Evolutionary conservation across 2,329 filamentous ascomycete genomes (phyloP).

Genomic region (Penicillium crustosum): DNA sequence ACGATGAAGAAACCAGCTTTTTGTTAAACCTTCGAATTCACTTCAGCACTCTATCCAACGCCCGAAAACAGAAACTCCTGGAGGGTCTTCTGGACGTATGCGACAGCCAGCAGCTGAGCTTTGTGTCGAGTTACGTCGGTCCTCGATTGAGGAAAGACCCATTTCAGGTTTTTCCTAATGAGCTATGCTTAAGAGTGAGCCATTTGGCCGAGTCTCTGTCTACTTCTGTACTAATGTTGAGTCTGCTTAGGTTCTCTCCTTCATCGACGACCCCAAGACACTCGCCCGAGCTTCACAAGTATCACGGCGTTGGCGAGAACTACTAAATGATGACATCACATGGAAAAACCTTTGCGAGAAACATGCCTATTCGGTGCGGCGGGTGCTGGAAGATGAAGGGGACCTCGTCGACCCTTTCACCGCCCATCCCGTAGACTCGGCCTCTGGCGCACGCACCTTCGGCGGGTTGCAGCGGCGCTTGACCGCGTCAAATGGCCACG

Average conservation of each 20-base stretch:
- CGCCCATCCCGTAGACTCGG: slow-evolving; percentile 25
- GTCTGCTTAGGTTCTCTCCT: slow-evolving; percentile 73
- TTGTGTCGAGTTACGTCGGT: slow-evolving; percentile 93
- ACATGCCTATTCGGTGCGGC: slow-evolving; percentile 86
- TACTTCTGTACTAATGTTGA: slow-evolving; percentile 14
- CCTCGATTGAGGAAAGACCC: slow-evolving; percentile 94
- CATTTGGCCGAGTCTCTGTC: not conserved
- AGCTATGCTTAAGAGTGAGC: slow-evolving; percentile 82
- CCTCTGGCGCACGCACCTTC: slow-evolving; percentile 22
- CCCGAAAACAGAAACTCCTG: slow-evolving; percentile 76
- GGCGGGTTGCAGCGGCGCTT: slow-evolving; percentile 28
- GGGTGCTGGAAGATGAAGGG: slow-evolving; percentile 49
- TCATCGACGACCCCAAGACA: slow-evolving; percentile 94
- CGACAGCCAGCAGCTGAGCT: slow-evolving; percentile 91
- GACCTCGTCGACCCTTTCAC: slow-evolving; percentile 40
- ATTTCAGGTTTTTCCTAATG: slow-evolving; percentile 86
- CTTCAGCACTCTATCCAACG: slow-evolving; percentile 74
- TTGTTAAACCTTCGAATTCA: slow-evolving; percentile 75
- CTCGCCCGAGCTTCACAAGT: slow-evolving; percentile 92
- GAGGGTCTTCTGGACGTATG: slow-evolving; percentile 90
- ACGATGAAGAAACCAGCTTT: slow-evolving; percentile 76
- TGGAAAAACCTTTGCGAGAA: slow-evolving; percentile 98
- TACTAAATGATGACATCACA: slow-evolving; percentile 93
- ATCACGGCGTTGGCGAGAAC: slow-evolving; percentile 89
- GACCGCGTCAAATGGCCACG: slow-evolving; percentile 31